These are phyloP conservation scores for Grigorovia transvaalensis DNA, from an alignment of 805 yeast species.

Conservation along the genomic window DNA sequence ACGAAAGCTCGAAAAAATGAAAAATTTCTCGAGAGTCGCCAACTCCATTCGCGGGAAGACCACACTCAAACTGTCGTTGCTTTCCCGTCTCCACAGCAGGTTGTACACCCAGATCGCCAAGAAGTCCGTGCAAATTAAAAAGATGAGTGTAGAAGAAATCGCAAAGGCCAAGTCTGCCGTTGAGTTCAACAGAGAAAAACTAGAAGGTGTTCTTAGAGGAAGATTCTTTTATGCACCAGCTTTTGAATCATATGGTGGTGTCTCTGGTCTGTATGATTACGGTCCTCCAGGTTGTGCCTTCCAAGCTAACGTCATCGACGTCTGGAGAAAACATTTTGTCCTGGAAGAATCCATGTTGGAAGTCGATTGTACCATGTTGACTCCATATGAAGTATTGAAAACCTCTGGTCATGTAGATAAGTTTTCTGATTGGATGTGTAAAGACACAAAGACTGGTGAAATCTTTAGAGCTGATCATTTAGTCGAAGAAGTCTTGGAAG, in stretches of 20 bases:
- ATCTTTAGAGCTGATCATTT: constrained; percentile 97
- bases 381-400: constrained; percentile 95
- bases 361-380: constrained; percentile 95
- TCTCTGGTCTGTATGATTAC: constrained; percentile 92
- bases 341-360: constrained; percentile 98
- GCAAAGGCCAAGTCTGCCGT: constrained; percentile 23
- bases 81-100: neutral
- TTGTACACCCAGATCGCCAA: constrained; percentile 8
- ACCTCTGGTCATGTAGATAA: constrained; percentile 99
- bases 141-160: constrained; percentile 28
- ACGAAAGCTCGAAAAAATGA: neutral
- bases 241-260: constrained; percentile 96
- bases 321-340: constrained; percentile 96
- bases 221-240: constrained; percentile 97
- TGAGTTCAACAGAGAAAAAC: constrained; percentile 68
- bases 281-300: constrained; percentile 99
- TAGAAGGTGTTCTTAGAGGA: constrained; percentile 86
- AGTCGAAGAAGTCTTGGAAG: constrained; percentile 94
- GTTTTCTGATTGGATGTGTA: constrained; percentile 99
- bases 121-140: constrained; percentile 19
- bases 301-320: constrained; percentile 89
- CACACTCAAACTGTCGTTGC: constrained; percentile 6
- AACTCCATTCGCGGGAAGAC: neutral
- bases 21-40: neutral
- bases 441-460: constrained; percentile 91